These are phyloP conservation scores for Echria macrotheca DNA, from an alignment of 495 filamentous ascomycete genomes.

Conservation along the genomic window DNA sequence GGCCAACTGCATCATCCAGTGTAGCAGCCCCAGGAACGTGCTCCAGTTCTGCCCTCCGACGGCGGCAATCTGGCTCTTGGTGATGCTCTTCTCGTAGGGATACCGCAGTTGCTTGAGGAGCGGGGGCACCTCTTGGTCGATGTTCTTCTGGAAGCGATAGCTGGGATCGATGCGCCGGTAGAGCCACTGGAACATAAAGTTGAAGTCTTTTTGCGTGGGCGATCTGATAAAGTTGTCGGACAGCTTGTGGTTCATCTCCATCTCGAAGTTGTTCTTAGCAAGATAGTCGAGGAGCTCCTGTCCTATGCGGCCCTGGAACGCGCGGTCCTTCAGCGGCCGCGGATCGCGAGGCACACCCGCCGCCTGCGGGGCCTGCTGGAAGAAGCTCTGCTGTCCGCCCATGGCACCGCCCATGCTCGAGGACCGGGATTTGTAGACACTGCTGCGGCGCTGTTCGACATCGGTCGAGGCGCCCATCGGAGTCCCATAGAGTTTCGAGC, in stretches of 20 bases:
- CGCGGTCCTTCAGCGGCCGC: conserved; percentile 75
- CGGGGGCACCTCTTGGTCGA: conserved; percentile 88
- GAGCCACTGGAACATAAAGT: conserved; percentile 93
- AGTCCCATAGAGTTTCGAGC: conserved; percentile 33
- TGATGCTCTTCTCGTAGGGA: conserved; percentile 88
- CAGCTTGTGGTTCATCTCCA: conserved; percentile 91
- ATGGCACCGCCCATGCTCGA: conserved; percentile 47
- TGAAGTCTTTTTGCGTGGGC: conserved; percentile 98
- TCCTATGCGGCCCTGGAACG: conserved; percentile 73
- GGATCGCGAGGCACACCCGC: conserved; percentile 82
- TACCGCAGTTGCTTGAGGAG: conserved; percentile 91
- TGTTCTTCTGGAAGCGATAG: conserved; percentile 84
- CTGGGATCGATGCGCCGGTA: conserved; percentile 91
- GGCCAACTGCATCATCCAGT: conserved; percentile 98
- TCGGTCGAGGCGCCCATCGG: conserved; percentile 40
- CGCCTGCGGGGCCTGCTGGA: conserved; percentile 72
- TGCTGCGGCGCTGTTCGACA: conserved; percentile 67
- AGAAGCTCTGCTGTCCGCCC: conserved; percentile 76
- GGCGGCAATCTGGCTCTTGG: conserved; percentile 87
- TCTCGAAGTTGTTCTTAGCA: conserved; percentile 85
- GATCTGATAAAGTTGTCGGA: conserved; percentile 80
- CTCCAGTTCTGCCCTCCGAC: conserved; percentile 96
- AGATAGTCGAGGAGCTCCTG: conserved; percentile 91
- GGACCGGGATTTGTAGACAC: conserved; percentile 68
- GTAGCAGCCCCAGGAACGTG: conserved; percentile 84